phyloP scores from a whole-genome alignment of 345 rosid species.

The Luvunga scandens region DNA sequence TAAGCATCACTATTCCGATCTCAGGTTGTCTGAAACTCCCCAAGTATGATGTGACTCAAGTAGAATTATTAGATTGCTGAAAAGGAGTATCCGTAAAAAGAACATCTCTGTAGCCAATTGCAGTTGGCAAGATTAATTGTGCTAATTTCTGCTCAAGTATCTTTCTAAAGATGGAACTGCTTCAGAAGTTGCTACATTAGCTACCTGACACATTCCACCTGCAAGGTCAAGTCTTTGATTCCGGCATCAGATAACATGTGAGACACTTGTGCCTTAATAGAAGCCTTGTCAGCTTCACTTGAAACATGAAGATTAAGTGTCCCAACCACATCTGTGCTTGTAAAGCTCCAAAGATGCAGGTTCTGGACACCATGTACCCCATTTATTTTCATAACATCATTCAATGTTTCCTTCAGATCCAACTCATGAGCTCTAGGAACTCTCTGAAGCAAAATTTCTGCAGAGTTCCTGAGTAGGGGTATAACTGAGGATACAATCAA shows the following conservation, averaged over 20 bases:
- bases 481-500: slow-evolving; percentile 86
- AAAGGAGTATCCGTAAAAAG: background rate
- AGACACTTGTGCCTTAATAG: slow-evolving; percentile 55
- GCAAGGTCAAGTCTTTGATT: slow-evolving; percentile 80
- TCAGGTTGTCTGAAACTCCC: background rate
- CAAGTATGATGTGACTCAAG: background rate
- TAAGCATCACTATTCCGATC: background rate
- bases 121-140: slow-evolving; percentile 1
- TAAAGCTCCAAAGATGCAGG: slow-evolving; percentile 86
- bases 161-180: background rate
- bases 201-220: slow-evolving; percentile 54
- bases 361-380: slow-evolving; percentile 67
- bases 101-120: background rate
- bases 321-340: slow-evolving; percentile 79
- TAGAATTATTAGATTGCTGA: background rate
- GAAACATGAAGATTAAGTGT: slow-evolving; percentile 73
- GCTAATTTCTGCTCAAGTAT: background rate
- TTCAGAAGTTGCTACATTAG: background rate
- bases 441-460: slow-evolving; percentile 83
- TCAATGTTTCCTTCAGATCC: slow-evolving; percentile 52
- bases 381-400: slow-evolving; percentile 47
- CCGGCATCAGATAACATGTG: slow-evolving; percentile 69
- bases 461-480: slow-evolving; percentile 87
- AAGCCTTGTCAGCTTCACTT: slow-evolving; percentile 53
- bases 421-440: slow-evolving; percentile 74